Evolutionary conservation across 495 filamentous ascomycete genomes (phyloP).

Genomic region (Penicillium maclennaniae): DNA sequence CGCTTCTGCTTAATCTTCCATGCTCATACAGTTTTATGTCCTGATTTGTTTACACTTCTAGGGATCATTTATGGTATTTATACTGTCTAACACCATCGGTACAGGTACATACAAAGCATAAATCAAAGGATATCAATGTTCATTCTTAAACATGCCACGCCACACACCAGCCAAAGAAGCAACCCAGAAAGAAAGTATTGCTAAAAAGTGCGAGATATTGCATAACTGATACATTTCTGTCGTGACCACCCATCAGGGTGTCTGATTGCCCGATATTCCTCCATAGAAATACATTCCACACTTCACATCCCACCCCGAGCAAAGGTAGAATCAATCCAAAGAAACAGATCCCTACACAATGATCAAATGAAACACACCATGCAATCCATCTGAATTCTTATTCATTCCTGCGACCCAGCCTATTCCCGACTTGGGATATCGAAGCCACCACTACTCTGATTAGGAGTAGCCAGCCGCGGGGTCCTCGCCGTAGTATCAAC

Average conservation of each 20-base stretch:
- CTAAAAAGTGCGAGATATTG: conserved; percentile 4
- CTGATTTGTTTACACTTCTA: too few relatives aligned
- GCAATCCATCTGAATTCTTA: conserved; percentile 7
- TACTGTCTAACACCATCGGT: too few relatives aligned
- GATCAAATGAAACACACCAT: neutral
- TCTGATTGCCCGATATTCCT: neutral
- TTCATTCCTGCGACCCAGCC: neutral
- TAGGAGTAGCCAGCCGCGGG: conserved; percentile 34
- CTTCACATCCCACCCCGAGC: neutral
- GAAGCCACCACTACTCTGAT: conserved; percentile 12
- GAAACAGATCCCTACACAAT: neutral
- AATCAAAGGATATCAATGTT: too few relatives aligned
- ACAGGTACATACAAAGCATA: too few relatives aligned
- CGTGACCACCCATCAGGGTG: conserved; percentile 6
- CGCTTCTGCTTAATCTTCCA: too few relatives aligned
- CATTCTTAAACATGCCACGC: neutral
- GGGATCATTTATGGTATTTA: too few relatives aligned
- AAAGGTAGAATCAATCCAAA: conserved; percentile 6
- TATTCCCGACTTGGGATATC: conserved; percentile 18
- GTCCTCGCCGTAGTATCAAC: conserved; percentile 51
- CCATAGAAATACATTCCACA: conserved; percentile 17
- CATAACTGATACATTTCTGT: conserved; percentile 9
- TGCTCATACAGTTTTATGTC: too few relatives aligned
- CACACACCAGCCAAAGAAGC: neutral
- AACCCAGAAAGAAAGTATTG: neutral